Base-by-base conservation (phyloP, 257 asterid species). In the Jacaranda mimosifolia region DNA sequence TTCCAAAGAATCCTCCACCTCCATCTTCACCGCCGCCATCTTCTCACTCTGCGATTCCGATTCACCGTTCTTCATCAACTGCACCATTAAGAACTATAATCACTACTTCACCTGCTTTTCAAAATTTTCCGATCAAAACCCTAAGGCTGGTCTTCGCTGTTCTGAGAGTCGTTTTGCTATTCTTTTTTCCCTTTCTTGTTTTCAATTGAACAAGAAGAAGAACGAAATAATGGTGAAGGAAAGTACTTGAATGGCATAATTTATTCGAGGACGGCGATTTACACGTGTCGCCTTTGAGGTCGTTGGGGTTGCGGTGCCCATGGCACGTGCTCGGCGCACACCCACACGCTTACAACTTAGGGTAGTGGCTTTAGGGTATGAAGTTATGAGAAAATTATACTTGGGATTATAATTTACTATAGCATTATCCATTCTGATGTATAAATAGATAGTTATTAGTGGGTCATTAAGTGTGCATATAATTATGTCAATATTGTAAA, bases 31-130 rank as follows among this genome's bases (percentile, higher is more conserved):
- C 57, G 76, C 77, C 78, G 75, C 73, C 78, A 66, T 79, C 71
- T 71, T 86, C 5, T 87, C 88, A 43, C n/a, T 55, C 46, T 75
- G 83, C 48, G 86, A 63, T 52, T 74, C 93, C 78, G 88, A 77
- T 68, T 81, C 83, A 19, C 77, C 82, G 76, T 66, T 79, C 63
- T 79, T 88, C 93, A 89, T 88, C 84, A 85, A 81, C 80, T 81
- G 87, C 65, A 86, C 88, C 88, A 83, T 83, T 35, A 45, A 39
- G 53, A 43, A 74, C 46, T 5, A 5, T 1, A 72, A 57, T 39
- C 4, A 46, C 11, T 26, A 48, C 72, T 68, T 57, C 64, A 42
- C 52, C 67, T 19, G 40, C 7, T 48, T 62, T 13, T 39, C 6
- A 35, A 42, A 64, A n/a, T 26, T 71, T 36, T 74, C 62, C 32